These are phyloP conservation scores for Hibiscus tridactylites DNA, from an alignment of 345 rosid genomes.

Conservation along the genomic window DNA sequence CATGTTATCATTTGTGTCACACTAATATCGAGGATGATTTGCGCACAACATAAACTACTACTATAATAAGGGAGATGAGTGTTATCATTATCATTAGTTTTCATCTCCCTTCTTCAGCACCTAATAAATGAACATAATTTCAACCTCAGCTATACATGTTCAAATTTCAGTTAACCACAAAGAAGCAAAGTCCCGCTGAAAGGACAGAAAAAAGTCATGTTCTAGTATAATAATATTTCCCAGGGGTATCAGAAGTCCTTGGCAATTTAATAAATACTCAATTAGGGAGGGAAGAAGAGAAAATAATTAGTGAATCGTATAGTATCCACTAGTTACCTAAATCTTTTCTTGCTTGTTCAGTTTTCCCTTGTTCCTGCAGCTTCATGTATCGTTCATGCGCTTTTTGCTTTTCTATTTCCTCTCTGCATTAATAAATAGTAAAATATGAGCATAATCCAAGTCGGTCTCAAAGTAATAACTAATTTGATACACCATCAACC, in stretches of 20 bases:
- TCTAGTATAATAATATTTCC: neutral
- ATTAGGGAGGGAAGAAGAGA: neutral
- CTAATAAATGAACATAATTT: neutral
- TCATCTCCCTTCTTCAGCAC: neutral
- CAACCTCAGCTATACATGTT: neutral
- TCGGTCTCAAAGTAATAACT: neutral
- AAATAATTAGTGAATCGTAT: neutral
- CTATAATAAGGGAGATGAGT: neutral
- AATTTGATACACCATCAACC: neutral
- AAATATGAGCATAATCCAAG: neutral
- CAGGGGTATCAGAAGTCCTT: neutral
- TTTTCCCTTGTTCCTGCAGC: conserved; percentile 98
- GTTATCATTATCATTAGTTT: neutral
- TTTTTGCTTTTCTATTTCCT: conserved; percentile 91
- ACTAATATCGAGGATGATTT: neutral
- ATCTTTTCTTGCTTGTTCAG: conserved; percentile 60
- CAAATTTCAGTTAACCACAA: conserved; percentile 2
- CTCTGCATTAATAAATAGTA: conserved; percentile 34
- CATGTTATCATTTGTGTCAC: neutral
- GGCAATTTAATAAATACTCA: neutral
- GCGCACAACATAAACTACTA: neutral
- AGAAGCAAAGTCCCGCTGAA: neutral
- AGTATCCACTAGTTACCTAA: conserved; percentile 42
- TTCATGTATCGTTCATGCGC: conserved; percentile 96
- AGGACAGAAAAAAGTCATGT: neutral